Evolutionary conservation across 768 basidiomycete genomes (phyloP), one percentile per base, ranked within the genome.

Genomic region (Auriscalpium vulgare): DNA sequence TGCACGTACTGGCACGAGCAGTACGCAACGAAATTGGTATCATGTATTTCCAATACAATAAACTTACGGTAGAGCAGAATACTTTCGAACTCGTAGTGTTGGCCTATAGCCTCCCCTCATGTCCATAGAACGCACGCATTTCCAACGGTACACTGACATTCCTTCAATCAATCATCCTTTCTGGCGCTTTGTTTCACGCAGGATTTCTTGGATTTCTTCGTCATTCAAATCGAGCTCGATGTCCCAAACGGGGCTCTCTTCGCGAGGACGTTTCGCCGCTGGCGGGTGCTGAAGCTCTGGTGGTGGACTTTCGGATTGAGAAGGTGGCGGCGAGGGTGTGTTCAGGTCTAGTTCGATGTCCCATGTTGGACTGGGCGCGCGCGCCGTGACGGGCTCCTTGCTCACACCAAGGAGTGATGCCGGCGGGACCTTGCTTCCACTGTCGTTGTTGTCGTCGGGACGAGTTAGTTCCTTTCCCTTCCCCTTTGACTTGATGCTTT

Each of bases 261-360:
- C 56, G 4, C 58, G 55, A 11, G 19, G 8, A 16, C 59, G 56
- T 38, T 59, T 59, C 8, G 50, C 23, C 8, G 36, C 43, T 10
- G 48, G n/a, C 19, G 47, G 16, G 10, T 2, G 8, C 16, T 35
- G 10, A 8, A 17, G 10, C 34, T 35, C 40, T 29, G 29, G 29
- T 29, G 29, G 29, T 29, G 29, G 29, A 11, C 35, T 16, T 10
- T 23, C 34, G 11, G 10, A 16, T 13, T 47, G 21, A 9, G 43
- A 17, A 2, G 48, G 29, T 11, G 38, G 23, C 17, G 58, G 58
- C 0, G 58, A 54, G 3, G 59, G 54, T 10, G 59, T 53, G 53
- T 78, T 65, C 37, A 79, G 67, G 55, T 84, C 83, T 5, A 80
- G 73, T 60, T 88, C 88, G 54, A 88, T 85, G 63, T 88, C 86